A percentile compares a stretch with the other conserved stretches of the same genome.
phyloP scores from a whole-genome alignment of 1,284 basidiomycete genomes.

The Trichosporon sp. region DNA sequence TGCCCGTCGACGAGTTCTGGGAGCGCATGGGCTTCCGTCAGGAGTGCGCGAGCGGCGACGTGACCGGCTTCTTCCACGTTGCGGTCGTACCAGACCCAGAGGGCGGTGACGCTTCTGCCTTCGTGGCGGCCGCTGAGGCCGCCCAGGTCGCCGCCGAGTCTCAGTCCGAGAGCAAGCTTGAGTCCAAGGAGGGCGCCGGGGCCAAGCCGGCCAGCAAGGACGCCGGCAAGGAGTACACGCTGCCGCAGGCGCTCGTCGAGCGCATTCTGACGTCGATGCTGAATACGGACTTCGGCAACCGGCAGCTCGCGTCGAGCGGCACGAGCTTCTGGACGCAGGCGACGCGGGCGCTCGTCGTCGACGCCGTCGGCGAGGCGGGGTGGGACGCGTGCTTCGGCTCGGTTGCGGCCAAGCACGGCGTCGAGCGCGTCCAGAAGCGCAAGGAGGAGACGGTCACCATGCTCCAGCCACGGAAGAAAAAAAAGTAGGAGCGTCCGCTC shows the following conservation, averaged over 20 bases:
- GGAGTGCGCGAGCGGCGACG: slow-evolving; percentile 76
- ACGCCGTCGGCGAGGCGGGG: slow-evolving; percentile 37
- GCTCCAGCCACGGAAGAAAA: slow-evolving; percentile 49
- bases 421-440: slow-evolving; percentile 31
- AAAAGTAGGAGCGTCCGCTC: slow-evolving; percentile 31
- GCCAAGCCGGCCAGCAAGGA: background rate
- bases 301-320: slow-evolving; percentile 60
- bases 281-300: slow-evolving; percentile 71
- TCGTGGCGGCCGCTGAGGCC: background rate
- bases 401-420: slow-evolving; percentile 25
- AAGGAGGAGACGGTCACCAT: slow-evolving; percentile 44
- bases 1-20: slow-evolving; percentile 73
- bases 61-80: slow-evolving; percentile 79
- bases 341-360: slow-evolving; percentile 49
- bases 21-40: slow-evolving; percentile 90
- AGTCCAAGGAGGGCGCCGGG: background rate
- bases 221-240: slow-evolving; percentile 32
- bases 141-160: background rate
- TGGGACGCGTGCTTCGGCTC: slow-evolving; percentile 24
- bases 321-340: slow-evolving; percentile 65
- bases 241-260: slow-evolving; percentile 61
- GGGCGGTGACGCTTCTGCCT: background rate
- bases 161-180: background rate
- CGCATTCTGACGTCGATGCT: slow-evolving; percentile 65
- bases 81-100: background rate